These are phyloP conservation scores for Leishmania tropica DNA, from an alignment of 208 protist species.

Conservation along the genomic window DNA sequence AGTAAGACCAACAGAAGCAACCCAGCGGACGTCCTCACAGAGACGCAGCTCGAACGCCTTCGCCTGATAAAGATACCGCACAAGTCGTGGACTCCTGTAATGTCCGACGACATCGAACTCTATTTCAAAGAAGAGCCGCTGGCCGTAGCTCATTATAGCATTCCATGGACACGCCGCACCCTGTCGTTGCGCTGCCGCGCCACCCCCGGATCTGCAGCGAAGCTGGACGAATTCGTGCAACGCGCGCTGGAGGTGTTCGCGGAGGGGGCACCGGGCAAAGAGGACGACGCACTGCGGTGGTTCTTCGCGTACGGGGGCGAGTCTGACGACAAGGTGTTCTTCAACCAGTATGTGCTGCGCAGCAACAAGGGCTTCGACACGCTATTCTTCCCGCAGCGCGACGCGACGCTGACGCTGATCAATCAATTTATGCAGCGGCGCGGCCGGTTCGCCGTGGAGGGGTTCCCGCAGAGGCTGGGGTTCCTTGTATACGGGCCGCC, in stretches of 20 bases:
- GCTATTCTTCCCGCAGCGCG: slow-evolving; percentile 84
- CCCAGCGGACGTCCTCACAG: not conserved
- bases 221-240: slow-evolving; percentile 20
- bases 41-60: slow-evolving; percentile 9
- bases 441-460: slow-evolving; percentile 82
- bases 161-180: slow-evolving; percentile 6
- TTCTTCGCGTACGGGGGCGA: slow-evolving; percentile 26
- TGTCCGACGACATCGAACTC: slow-evolving; percentile 8
- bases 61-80: slow-evolving; percentile 5
- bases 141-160: not conserved
- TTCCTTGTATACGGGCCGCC: slow-evolving; percentile 98
- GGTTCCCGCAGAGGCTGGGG: slow-evolving; percentile 94
- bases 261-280: slow-evolving; percentile 8
- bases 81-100: slow-evolving; percentile 2
- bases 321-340: slow-evolving; percentile 29
- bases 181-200: slow-evolving; percentile 19
- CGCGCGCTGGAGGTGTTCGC: slow-evolving; percentile 29
- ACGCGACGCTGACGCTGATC: slow-evolving; percentile 68
- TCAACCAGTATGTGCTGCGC: slow-evolving; percentile 75
- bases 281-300: slow-evolving; percentile 7
- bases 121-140: slow-evolving; percentile 3
- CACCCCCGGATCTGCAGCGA: not conserved
- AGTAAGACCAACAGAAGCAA: not conserved
- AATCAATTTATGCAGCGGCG: slow-evolving; percentile 76
- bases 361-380: slow-evolving; percentile 85